Conservation (phyloP, 2,329 filamentous ascomycete species). For the Aspergillus candidus region DNA sequence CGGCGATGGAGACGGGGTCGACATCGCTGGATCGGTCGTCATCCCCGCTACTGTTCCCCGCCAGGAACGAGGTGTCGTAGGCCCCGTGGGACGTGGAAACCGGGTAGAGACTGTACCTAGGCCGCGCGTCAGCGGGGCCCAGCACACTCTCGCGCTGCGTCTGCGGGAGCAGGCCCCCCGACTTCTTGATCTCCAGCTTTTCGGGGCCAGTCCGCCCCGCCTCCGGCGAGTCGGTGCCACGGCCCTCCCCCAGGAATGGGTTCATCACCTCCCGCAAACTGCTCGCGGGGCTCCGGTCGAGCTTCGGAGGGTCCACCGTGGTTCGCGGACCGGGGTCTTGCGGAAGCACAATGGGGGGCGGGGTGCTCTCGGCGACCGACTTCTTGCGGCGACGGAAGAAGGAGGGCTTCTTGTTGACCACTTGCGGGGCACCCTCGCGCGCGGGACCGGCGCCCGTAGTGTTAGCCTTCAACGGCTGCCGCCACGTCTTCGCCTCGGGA, state of each 20-base stretch:
- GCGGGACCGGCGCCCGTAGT: constrained; percentile 15
- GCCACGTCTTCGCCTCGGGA: constrained; percentile 20
- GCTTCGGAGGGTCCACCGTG: constrained; percentile 22
- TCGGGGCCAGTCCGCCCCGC: constrained; percentile 12
- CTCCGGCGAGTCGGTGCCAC: constrained; percentile 19
- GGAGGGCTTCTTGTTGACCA: constrained; percentile 88
- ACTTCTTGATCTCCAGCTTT: constrained; percentile 14
- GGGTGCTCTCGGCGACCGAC: constrained; percentile 64
- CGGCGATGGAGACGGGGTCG: constrained; percentile 14
- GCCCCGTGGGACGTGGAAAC: constrained; percentile 15
- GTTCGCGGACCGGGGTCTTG: constrained; percentile 38
- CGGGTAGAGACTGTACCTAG: constrained; percentile 25
- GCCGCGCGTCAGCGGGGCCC: constrained; percentile 17
- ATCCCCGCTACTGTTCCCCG: constrained; percentile 30
- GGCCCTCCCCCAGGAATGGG: constrained; percentile 57
- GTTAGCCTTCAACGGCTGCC: constrained; percentile 23
- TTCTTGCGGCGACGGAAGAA: constrained; percentile 95
- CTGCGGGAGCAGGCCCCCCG: constrained; percentile 13
- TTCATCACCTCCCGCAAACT: constrained; percentile 83
- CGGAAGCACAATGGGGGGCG: constrained; percentile 51
- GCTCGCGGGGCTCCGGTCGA: constrained; percentile 60
- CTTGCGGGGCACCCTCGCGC: constrained; percentile 35
- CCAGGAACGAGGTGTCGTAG: constrained; percentile 27
- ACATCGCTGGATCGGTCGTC: constrained; percentile 23
- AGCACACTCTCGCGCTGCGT: constrained; percentile 23